Evolutionary conservation across 2,329 filamentous ascomycete genomes (phyloP).

Genomic region (Ascochyta lentis): DNA sequence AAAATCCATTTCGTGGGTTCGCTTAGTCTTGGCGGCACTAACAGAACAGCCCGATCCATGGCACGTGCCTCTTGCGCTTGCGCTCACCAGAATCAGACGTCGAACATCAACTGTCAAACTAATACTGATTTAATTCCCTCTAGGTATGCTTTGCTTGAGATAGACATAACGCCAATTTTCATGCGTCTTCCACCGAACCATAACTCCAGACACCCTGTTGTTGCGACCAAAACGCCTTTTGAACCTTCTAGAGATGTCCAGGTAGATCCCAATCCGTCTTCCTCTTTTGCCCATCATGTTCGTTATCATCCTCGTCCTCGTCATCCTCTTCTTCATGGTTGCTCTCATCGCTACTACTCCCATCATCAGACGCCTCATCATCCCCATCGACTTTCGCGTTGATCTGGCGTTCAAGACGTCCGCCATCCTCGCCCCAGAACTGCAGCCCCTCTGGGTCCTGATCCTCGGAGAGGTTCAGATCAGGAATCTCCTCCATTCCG

Average conservation of each 20-base stretch:
- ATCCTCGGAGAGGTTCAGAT: constrained; percentile 36
- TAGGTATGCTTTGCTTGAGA: not conserved
- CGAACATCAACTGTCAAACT: not conserved
- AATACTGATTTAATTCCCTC: not conserved
- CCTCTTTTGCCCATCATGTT: constrained; percentile 24
- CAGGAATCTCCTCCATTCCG: constrained; percentile 42
- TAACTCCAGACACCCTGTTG: not conserved
- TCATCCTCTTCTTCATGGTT: constrained; percentile 43
- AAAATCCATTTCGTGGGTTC: constrained; percentile 28
- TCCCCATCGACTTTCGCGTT: constrained; percentile 39
- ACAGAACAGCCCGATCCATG: not conserved
- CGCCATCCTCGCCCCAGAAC: constrained; percentile 45
- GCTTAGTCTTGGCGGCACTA: constrained; percentile 27
- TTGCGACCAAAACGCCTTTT: constrained; percentile 18
- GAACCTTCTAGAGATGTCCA: constrained; percentile 37
- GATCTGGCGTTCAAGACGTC: constrained; percentile 30
- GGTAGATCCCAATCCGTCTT: constrained; percentile 44
- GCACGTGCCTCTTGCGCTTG: not conserved
- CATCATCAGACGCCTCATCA: constrained; percentile 30
- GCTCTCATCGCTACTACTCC: constrained; percentile 45
- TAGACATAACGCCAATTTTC: not conserved
- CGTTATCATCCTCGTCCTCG: constrained; percentile 33
- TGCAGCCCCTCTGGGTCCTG: constrained; percentile 39
- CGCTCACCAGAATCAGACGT: not conserved
- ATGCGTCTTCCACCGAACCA: not conserved